Percentiles rank a stretch among this genome's conserved stretches.
Evolutionary conservation across 805 yeast genomes (phyloP).

Genomic region (Metschnikowia bowlesiae): DNA sequence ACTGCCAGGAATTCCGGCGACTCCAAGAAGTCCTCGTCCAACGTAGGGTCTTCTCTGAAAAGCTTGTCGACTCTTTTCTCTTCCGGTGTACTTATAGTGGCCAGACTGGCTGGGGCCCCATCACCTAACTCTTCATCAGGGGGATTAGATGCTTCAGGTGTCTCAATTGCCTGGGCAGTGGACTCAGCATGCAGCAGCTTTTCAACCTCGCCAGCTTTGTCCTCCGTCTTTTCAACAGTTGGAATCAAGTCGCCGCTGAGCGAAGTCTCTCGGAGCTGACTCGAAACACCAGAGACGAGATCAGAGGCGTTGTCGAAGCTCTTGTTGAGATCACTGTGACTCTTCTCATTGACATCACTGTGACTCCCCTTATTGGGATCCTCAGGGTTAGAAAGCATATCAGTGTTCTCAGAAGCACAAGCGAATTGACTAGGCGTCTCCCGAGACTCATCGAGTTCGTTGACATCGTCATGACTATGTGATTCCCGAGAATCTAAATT

Average conservation of each 20-base stretch:
- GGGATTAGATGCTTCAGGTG: not conserved
- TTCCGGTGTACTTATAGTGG: not conserved
- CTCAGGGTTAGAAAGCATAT: not conserved
- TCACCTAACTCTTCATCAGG: not conserved
- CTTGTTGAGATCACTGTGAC: not conserved
- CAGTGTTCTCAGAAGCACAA: not conserved
- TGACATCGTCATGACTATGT: not conserved
- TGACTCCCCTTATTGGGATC: not conserved
- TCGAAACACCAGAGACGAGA: not conserved
- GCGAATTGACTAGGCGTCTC: not conserved
- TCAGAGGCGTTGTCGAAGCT: not conserved
- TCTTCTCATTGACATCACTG: too few species aligned
- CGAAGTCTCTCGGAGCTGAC: not conserved
- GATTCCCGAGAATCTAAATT: not conserved
- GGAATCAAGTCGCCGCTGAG: not conserved
- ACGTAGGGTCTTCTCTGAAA: not conserved
- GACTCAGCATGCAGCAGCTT: not conserved
- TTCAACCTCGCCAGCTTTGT: not conserved
- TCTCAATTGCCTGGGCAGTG: not conserved
- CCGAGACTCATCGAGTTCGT: not conserved
- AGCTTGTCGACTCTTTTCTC: not conserved
- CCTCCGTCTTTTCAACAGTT: not conserved
- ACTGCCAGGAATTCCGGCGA: not conserved
- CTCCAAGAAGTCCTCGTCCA: slow-evolving; percentile 3
- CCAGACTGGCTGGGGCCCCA: not conserved